Evolutionary conservation across 345 rosid genomes (phyloP), one percentile per base, ranked within the genome.

Genomic region (Eutrema japonicum): DNA sequence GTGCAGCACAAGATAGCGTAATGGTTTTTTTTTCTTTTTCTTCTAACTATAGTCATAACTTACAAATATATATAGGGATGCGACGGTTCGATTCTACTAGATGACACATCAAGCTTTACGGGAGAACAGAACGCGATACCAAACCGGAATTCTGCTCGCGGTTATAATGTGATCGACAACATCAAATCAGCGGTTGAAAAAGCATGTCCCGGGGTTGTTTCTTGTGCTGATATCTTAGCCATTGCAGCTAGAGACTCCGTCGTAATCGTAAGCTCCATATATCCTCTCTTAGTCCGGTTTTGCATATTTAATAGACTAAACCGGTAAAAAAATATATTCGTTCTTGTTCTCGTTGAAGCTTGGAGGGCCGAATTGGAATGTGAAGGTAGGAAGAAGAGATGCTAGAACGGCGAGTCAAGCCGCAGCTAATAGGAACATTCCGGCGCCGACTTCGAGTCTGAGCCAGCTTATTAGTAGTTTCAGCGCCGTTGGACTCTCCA

Each of bases 301-400:
- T 42, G 18, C 2, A 33, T 11, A 33, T 65, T 60, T 29, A 1
- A 35, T 32, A 43, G 8, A 48, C 42, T 40, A 27, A 63, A 47
- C 40, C 5, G 22, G 45, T 53, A n/a, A 12, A 43, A 48, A 63
- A 8, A 48, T 55, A 8, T 10, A 12, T 43, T 54, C 10, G 27
- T 32, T 40, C 38, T 51, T 53, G 37, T 72, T n/a, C 33, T 37
- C 33, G 48, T 65, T 77, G 35, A 49, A 94, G 97, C 92, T 91
- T 47, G 95, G 95, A 75, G 97, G 97, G 3, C 97, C 90, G 0
- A 75, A 6, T 11, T 94, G 97, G 97, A 55, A 80, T 47, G 97
- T 94, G 41, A 89, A 91, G 73, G 82, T 94, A 11, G 98, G 97
- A 75, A 86, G 97, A 77, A 85, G 97, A 82, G 98, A 94, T 70